Conservation (phyloP, 2,329 filamentous ascomycete genomes). For the Neodidymelliopsis sp. region DNA sequence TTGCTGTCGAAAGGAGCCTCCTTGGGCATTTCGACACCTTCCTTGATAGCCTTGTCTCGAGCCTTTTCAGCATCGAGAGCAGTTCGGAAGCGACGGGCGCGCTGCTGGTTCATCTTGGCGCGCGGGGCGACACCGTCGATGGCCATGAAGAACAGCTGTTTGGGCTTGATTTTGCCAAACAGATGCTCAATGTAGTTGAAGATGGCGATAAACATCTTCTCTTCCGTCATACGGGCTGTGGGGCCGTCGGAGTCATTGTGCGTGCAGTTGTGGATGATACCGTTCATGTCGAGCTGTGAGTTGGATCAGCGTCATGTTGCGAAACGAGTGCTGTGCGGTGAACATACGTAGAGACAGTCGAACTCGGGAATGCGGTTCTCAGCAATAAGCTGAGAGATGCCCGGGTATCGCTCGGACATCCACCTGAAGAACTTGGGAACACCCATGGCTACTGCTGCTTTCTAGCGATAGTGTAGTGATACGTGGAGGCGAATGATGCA, state of each 20-base stretch:
- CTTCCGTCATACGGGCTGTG: conserved; percentile 91
- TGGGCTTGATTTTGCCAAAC: conserved; percentile 98
- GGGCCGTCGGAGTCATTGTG: conserved; percentile 95
- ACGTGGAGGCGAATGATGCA: conserved; percentile 16
- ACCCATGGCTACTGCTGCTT: conserved; percentile 60
- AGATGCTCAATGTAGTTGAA: conserved; percentile 99
- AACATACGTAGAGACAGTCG: conserved; percentile 85
- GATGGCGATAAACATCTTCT: conserved; percentile 99
- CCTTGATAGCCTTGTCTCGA: conserved; percentile 87
- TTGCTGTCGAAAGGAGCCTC: conserved; percentile 98
- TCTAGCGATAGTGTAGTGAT: conserved; percentile 27
- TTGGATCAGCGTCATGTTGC: conserved; percentile 22
- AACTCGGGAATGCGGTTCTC: conserved; percentile 99
- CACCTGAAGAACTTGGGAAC: conserved; percentile 96
- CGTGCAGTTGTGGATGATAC: conserved; percentile 98
- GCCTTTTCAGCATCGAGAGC: conserved; percentile 89
- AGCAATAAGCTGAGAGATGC: conserved; percentile 97
- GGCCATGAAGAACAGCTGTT: conserved; percentile 99
- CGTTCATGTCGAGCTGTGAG: conserved; percentile 88
- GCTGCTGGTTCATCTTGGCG: conserved; percentile 99
- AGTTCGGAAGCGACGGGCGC: conserved; percentile 91
- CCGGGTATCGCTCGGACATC: conserved; percentile 98
- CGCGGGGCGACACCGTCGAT: conserved; percentile 97
- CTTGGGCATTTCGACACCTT: conserved; percentile 92
- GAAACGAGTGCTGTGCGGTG: not conserved